phyloP scores from a whole-genome alignment of 139 green algal genomes.

The Limnomonas spitsbergensis region DNA sequence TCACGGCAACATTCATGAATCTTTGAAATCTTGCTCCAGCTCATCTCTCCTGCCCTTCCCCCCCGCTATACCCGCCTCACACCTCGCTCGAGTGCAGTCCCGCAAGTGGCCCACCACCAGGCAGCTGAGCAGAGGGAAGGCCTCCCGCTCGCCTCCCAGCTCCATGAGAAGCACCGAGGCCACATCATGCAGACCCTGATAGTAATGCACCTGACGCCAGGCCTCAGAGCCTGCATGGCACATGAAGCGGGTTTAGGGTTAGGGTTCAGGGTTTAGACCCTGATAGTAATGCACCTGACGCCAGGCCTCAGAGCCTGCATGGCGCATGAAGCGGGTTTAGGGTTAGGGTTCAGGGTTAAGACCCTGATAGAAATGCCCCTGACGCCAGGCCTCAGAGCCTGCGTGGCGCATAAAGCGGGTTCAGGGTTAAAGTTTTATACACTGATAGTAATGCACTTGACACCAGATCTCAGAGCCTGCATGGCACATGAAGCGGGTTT shows the following conservation, averaged over 20 bases:
- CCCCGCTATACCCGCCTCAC: not conserved
- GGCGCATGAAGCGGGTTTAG: no score
- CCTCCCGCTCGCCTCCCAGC: slow-evolving; percentile 38
- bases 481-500: not conserved
- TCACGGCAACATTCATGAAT: not conserved
- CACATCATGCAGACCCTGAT: slow-evolving; percentile 88
- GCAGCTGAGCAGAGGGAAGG: slow-evolving; percentile 21
- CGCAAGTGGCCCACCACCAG: slow-evolving; percentile 63
- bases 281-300: slow-evolving; percentile 77
- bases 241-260: not conserved
- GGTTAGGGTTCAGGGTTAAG: slow-evolving; percentile 84
- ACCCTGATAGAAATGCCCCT: slow-evolving; percentile 82
- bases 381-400: no score
- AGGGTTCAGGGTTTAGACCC: slow-evolving; percentile 83
- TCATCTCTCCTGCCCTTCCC: not conserved
- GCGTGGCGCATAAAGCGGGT: no score
- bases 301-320: no score
- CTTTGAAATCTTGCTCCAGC: not conserved
- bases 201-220: slow-evolving; percentile 64
- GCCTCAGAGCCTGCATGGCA: not conserved
- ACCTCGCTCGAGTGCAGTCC: slow-evolving; percentile 67
- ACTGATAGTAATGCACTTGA: slow-evolving; percentile 80
- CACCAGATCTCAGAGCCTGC: not conserved
- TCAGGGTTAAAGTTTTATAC: slow-evolving; percentile 81
- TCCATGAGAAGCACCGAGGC: slow-evolving; percentile 81